Evolutionary conservation across 2,329 filamentous ascomycete species (phyloP), one percentile per base, ranked within the genome.

Genomic region (Pseudogymnoascus sp.): DNA sequence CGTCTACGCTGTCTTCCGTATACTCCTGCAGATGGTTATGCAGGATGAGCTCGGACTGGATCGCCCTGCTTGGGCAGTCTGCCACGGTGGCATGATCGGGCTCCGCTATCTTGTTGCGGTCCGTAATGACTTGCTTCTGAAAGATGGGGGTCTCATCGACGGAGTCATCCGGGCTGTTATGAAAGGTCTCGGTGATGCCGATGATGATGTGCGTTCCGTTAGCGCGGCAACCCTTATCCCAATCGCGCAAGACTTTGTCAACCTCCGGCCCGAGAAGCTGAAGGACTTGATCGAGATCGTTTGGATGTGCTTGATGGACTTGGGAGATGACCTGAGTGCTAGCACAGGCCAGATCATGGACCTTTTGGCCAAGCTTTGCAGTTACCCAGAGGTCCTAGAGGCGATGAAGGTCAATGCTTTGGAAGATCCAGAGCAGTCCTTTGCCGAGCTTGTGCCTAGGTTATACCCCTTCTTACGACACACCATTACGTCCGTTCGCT

Each of bases 331-430:
- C 72, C 81, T 99, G 15, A 97, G 92, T 73, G 94, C 94, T 3
- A 97, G 94, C 73, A 99, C 95, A 8, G 94, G 94, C 58, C 95
- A 92, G 62, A 96, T 99, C 61, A 99, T 99, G 95, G 95, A 99
- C 73, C 83, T 99, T 40, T 81, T 99, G 15, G 94, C 95, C 12
- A 97, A 94, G 64, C 84, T 99, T 1, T 99, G 94, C 77, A 89
- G 92, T 65, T 99, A 97, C 77, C 90, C 90, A 0, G 85, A 96
- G 76, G 93, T 97, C 6, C 78, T 99, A 33, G 86, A 93, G 64
- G 89, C 93, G 12, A 99, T 99, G 94, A 96, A 96, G 75, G 78
- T 80, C 31, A 96, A 95, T 62, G 93, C 93, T 6, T 85, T 86
- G 6, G 82, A 88, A 69, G 89, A 97, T 70, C 83, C 90, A 10